A percentile compares a stretch with the other conserved stretches of the same genome.
phyloP scores from a whole-genome alignment of 495 filamentous ascomycete species.

The Astrocystis sublimbata region DNA sequence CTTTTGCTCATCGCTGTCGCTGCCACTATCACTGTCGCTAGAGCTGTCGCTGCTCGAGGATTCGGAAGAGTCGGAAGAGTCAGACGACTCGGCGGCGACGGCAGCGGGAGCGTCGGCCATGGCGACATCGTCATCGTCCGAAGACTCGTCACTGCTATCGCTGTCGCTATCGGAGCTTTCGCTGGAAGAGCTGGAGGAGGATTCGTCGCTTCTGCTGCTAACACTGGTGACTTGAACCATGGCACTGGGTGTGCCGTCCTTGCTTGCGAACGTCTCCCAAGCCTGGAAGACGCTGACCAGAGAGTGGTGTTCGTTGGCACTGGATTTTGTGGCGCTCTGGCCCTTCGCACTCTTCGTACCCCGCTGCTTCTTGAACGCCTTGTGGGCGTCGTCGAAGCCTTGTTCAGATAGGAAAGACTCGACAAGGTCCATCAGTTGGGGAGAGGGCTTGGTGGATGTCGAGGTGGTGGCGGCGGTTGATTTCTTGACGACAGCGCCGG shows the following conservation, averaged over 20 bases:
- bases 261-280: slow-evolving; percentile 45
- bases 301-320: slow-evolving; percentile 38
- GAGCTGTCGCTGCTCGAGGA: slow-evolving; percentile 49
- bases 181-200: slow-evolving; percentile 36
- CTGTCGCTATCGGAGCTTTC: slow-evolving; percentile 41
- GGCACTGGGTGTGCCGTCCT: slow-evolving; percentile 31
- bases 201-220: slow-evolving; percentile 42
- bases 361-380: slow-evolving; percentile 61
- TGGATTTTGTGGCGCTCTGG: slow-evolving; percentile 26
- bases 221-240: slow-evolving; percentile 40
- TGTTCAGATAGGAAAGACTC: slow-evolving; percentile 65
- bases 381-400: slow-evolving; percentile 60
- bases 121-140: slow-evolving; percentile 54
- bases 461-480: neutral
- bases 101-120: slow-evolving; percentile 56
- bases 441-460: slow-evolving; percentile 42
- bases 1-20: slow-evolving; percentile 51
- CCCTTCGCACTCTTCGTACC: slow-evolving; percentile 46
- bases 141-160: slow-evolving; percentile 15
- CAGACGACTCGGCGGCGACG: slow-evolving; percentile 36
- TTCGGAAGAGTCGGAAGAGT: slow-evolving; percentile 33
- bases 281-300: slow-evolving; percentile 46
- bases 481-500: neutral
- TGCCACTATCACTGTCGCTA: slow-evolving; percentile 50
- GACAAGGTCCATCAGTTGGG: slow-evolving; percentile 65